Base-by-base conservation (phyloP, 495 filamentous ascomycete species). In the Rusavskia elegans region DNA sequence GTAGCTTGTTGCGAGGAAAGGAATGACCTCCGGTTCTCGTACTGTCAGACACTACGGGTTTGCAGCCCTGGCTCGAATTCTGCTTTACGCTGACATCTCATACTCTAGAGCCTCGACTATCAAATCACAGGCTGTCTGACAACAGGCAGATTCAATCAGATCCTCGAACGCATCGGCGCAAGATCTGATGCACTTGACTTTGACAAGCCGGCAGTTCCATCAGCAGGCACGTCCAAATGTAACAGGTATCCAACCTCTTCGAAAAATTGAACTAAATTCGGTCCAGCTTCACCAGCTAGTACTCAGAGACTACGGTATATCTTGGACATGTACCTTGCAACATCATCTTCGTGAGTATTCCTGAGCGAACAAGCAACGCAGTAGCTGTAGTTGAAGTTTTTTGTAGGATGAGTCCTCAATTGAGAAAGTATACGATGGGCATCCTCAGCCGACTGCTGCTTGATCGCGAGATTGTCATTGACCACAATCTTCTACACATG, bases 1-100 rank as follows among this genome's bases (percentile, higher is more conserved):
- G 48, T 27, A 80, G 69, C 82, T n/a, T 74, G 77, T 45, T 59
- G 68, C 11, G 82, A 86, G 57, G 68, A 66, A 39, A 73, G 74
- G 38, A 75, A 77, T 29, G 76, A 77, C 52, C 66, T 92, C 32
- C 75, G 80, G 51, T 63, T 72, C 41, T 79, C 83, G 49, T 92
- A 89, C 66, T 66, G 75, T 38, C 70, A 76, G 45, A 61, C 72
- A 20, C 61, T 83, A 21, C 66, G 66, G 61, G 71, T 74, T 50
- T 40, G 63, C 63, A 11, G 13, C 23, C 36, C 23, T 37, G 17
- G 7, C 30, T 35, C 23, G 0, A 13, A 14, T 38, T 11, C 30
- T n/a, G 48, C 27, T 6, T 9, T 2, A 32, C 14, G 48, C 16
- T 17, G 30, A 35, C 13, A 2, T 16, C 8, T 6, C 16, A 50